Evolutionary conservation across 2,329 filamentous ascomycete species (phyloP).

Genomic region (Alternaria ethzedia): DNA sequence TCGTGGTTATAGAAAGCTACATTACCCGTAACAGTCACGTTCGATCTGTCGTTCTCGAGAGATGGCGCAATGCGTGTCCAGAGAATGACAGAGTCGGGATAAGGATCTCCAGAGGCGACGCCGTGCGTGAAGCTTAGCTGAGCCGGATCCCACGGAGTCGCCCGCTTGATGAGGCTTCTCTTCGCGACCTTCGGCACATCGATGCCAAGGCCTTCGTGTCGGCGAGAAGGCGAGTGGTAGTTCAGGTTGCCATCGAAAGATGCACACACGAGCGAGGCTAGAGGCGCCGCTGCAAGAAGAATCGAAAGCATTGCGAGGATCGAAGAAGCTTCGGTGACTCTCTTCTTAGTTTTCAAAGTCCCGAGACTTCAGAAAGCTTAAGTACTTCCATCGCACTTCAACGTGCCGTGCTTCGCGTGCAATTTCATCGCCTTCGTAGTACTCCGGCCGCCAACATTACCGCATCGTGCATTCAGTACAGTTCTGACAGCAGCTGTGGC

Average conservation of each 20-base stretch:
- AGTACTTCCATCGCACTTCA: background rate
- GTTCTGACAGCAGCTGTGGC: background rate
- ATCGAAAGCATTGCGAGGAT: conserved; percentile 18
- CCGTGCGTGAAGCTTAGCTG: conserved; percentile 52
- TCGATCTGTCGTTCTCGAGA: conserved; percentile 49
- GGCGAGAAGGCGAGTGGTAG: conserved; percentile 68
- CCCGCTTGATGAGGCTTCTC: conserved; percentile 48
- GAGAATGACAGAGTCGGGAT: conserved; percentile 48
- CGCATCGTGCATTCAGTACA: conserved; percentile 1
- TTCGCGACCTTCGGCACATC: conserved; percentile 65
- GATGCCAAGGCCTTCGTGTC: conserved; percentile 68
- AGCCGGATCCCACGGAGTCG: conserved; percentile 47
- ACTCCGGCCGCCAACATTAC: background rate
- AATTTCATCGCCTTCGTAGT: background rate
- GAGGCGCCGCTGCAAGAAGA: conserved; percentile 19
- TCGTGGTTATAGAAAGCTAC: conserved; percentile 61
- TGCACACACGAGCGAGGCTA: conserved; percentile 24
- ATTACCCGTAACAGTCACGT: conserved; percentile 62
- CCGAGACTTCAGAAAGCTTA: background rate
- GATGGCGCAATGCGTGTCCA: conserved; percentile 49
- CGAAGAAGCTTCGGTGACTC: background rate
- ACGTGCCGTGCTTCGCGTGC: background rate
- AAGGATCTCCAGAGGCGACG: conserved; percentile 55
- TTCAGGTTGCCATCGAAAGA: conserved; percentile 62
- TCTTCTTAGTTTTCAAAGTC: background rate